These are phyloP conservation scores for Lactarius evosmus DNA, from an alignment of 768 basidiomycete species.

Conservation along the genomic window DNA sequence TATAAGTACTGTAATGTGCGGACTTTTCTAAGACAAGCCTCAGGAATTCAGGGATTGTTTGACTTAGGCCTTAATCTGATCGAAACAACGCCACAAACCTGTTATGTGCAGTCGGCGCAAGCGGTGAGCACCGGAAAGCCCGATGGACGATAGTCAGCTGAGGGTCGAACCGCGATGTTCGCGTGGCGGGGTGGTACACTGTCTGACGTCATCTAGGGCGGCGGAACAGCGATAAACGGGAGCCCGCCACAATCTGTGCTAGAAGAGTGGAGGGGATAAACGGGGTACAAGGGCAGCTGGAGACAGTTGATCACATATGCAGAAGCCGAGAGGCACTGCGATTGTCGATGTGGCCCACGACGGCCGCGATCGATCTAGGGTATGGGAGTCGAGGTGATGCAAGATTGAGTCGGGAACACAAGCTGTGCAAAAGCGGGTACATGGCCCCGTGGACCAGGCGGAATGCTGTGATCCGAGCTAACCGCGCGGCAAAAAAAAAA, in stretches of 20 bases:
- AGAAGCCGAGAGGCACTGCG: background rate
- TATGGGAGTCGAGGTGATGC: background rate
- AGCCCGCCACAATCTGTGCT: background rate
- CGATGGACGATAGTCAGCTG: background rate
- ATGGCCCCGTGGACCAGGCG: background rate
- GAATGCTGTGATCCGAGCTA: conserved; percentile 4
- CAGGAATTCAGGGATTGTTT: background rate
- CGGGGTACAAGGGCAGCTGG: background rate
- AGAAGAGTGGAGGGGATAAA: background rate
- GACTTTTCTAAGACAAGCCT: background rate
- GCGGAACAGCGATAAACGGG: background rate
- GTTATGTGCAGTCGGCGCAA: background rate
- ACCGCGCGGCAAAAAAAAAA: background rate
- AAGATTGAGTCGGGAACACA: background rate
- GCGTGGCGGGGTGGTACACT: background rate
- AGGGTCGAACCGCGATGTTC: background rate
- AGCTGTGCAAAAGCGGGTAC: conserved; percentile 9
- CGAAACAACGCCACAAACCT: background rate
- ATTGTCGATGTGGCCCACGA: background rate
- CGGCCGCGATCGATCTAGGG: background rate
- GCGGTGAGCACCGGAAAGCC: background rate
- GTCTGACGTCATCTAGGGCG: background rate
- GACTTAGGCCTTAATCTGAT: background rate
- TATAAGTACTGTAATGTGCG: background rate
- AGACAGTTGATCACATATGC: background rate